Evolutionary conservation across 2,329 filamentous ascomycete species (phyloP).

Genomic region (Ambrosiella xylebori): DNA sequence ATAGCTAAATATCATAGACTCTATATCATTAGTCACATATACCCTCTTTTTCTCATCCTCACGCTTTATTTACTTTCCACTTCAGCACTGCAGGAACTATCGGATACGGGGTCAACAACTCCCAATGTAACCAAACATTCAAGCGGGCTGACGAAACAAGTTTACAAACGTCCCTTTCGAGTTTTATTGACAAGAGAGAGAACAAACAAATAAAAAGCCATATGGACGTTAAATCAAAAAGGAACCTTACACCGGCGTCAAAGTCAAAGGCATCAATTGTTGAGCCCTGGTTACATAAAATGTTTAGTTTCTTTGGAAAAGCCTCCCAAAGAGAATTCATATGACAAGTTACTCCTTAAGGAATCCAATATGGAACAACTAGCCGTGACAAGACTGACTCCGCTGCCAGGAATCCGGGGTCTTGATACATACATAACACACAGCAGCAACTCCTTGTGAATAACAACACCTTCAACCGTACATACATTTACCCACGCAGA

Average conservation of each 20-base stretch:
- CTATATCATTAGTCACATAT: not conserved
- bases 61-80: not conserved
- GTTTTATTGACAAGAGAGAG: too few species aligned
- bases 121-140: not conserved
- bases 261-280: too few species aligned
- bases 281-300: too few species aligned
- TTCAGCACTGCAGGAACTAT: not conserved
- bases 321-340: too few species aligned
- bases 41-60: not conserved
- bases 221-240: too few species aligned
- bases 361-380: not conserved
- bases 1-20: not conserved
- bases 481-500: too few species aligned
- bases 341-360: not conserved
- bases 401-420: not conserved
- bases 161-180: not conserved
- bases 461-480: too few species aligned
- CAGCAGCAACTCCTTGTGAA: too few species aligned
- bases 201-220: too few species aligned
- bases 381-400: not conserved
- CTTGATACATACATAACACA: not conserved
- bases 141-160: not conserved
- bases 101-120: not conserved
- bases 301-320: too few species aligned
- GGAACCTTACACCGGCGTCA: too few species aligned